Conservation (phyloP, 345 rosid genomes). For the Triadica sebifera region DNA sequence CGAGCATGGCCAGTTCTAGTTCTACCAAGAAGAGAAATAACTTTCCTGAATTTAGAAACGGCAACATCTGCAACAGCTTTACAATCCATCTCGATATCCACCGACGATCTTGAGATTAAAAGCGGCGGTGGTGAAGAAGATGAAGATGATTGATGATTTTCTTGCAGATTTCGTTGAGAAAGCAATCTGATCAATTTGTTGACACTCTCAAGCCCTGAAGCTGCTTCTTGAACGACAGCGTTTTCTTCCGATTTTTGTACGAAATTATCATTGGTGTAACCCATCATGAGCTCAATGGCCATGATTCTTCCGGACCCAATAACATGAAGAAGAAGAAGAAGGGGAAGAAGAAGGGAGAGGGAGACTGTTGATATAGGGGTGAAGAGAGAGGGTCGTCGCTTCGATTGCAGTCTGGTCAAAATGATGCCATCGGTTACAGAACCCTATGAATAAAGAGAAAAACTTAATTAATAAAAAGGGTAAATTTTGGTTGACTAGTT, state of each 20-base stretch:
- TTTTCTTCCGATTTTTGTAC: slow-evolving; percentile 23
- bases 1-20: slow-evolving; percentile 89
- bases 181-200: slow-evolving; percentile 24
- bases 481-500: too few relatives aligned
- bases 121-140: slow-evolving; percentile 14
- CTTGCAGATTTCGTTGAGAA: too few relatives aligned
- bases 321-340: not conserved
- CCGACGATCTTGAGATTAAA: slow-evolving; percentile 17
- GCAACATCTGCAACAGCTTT: slow-evolving; percentile 66
- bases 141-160: slow-evolving; percentile 21
- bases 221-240: slow-evolving; percentile 37
- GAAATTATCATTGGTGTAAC: slow-evolving; percentile 29
- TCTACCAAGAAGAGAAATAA: slow-evolving; percentile 62
- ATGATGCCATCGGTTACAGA: slow-evolving; percentile 28
- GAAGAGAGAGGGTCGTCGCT: not conserved
- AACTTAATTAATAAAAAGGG: not conserved
- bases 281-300: slow-evolving; percentile 29
- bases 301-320: slow-evolving; percentile 24
- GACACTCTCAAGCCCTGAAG: slow-evolving; percentile 34
- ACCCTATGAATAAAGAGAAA: slow-evolving; percentile 1
- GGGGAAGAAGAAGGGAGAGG: slow-evolving; percentile 5
- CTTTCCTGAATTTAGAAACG: slow-evolving; percentile 66
- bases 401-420: slow-evolving; percentile 36
- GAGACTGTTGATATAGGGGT: slow-evolving; percentile 38
- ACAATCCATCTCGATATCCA: slow-evolving; percentile 52